Evolutionary conservation across 495 filamentous ascomycete species (phyloP).

Genomic region (Penicillium waksmanii): DNA sequence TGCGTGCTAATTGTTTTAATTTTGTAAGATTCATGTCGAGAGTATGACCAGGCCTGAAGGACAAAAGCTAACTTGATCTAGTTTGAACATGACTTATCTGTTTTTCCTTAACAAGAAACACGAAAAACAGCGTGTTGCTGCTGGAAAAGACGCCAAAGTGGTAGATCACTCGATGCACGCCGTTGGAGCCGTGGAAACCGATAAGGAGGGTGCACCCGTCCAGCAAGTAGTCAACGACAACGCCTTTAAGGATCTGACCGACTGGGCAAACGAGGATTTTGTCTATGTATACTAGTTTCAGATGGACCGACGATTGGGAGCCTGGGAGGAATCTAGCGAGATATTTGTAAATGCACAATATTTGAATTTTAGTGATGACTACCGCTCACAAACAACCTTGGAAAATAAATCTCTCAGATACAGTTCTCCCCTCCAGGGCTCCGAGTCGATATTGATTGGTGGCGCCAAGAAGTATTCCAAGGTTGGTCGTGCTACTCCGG

Average conservation of each 20-base stretch:
- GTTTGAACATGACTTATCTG: slow-evolving; percentile 49
- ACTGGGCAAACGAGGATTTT: slow-evolving; percentile 61
- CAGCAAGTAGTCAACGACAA: slow-evolving; percentile 53
- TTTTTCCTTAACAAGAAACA: slow-evolving; percentile 56
- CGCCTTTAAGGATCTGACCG: slow-evolving; percentile 56
- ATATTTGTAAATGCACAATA: background rate
- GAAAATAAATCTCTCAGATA: too few relatives aligned
- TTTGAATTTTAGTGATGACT: background rate
- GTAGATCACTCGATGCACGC: slow-evolving; percentile 43
- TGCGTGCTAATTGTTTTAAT: slow-evolving; percentile 53
- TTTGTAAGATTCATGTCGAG: slow-evolving; percentile 28
- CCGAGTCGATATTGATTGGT: background rate
- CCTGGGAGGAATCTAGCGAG: background rate
- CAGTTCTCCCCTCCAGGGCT: background rate
- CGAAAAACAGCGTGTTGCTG: slow-evolving; percentile 45
- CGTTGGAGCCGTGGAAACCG: slow-evolving; percentile 45
- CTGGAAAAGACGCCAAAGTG: slow-evolving; percentile 54
- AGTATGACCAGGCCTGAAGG: too few relatives aligned
- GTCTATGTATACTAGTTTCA: slow-evolving; percentile 57
- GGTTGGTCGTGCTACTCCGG: background rate
- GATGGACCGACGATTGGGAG: background rate
- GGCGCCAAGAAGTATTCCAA: too few relatives aligned
- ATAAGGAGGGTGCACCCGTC: slow-evolving; percentile 44
- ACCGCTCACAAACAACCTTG: background rate
- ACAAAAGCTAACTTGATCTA: background rate